A percentile compares a stretch with the other conserved stretches of the same genome.
Evolutionary conservation across 1,284 basidiomycete genomes (phyloP).

Genomic region (Ustilago vetiveriae): DNA sequence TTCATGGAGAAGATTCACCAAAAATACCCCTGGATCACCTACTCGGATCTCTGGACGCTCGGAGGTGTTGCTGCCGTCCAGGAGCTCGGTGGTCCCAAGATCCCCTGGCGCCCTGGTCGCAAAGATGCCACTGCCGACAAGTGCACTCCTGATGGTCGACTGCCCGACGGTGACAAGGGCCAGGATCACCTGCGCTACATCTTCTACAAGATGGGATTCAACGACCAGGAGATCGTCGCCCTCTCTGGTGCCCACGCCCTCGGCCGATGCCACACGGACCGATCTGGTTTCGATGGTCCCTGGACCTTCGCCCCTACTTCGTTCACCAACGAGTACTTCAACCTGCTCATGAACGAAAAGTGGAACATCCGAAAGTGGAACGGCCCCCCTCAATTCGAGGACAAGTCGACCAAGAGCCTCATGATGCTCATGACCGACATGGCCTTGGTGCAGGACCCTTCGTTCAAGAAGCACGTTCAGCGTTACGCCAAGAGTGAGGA

Average conservation of each 20-base stretch:
- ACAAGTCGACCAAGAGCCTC: constrained; percentile 83
- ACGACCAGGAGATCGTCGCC: constrained; percentile 85
- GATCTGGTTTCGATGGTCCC: constrained; percentile 66
- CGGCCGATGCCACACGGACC: constrained; percentile 84
- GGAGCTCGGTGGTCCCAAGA: constrained; percentile 69
- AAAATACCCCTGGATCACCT: constrained; percentile 64
- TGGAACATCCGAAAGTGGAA: constrained; percentile 81
- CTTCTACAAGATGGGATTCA: constrained; percentile 72
- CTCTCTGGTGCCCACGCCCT: constrained; percentile 93
- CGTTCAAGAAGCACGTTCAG: constrained; percentile 62
- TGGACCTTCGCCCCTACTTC: constrained; percentile 74
- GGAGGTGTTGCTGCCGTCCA: constrained; percentile 74
- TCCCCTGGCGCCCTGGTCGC: constrained; percentile 69
- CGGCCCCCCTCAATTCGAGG: constrained; percentile 92
- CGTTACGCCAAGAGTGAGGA: constrained; percentile 65
- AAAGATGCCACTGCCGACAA: constrained; percentile 65
- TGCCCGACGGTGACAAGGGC: constrained; percentile 88
- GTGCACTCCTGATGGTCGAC: constrained; percentile 87
- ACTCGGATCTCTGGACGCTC: constrained; percentile 68
- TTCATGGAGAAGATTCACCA: constrained; percentile 88
- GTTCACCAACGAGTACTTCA: constrained; percentile 89
- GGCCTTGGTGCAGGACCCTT: constrained; percentile 54
- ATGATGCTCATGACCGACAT: constrained; percentile 78
- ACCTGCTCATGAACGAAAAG: constrained; percentile 85
- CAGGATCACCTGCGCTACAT: constrained; percentile 82